Evolutionary conservation across 129 eudicot species (phyloP), one percentile per base, ranked within the genome.

Genomic region (Flaveria brownii): DNA sequence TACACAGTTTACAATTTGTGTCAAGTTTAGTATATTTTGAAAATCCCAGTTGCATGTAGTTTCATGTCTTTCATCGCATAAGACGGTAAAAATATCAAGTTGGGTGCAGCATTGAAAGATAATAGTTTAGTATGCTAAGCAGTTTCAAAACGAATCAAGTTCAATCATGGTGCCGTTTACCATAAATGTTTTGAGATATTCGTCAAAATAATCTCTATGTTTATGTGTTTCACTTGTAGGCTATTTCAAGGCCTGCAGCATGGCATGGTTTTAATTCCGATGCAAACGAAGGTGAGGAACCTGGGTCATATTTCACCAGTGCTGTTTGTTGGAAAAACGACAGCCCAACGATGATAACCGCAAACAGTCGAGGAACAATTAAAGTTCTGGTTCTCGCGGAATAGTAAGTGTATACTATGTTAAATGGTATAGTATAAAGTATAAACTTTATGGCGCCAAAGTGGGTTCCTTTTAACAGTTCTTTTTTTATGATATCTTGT

Each of bases 291-390:
- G 82, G 82, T 9, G 92, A 84, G 62, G 92, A 91, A 16, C 71
- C 86, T 5, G 92, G 90, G 68, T 89, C 97, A 0, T 82, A 84
- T 71, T 92, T 92, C 85, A 90, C 89, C 1, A 92, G 98, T 70
- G 90, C 98, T 14, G 96, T 92, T 9, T 89, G 96, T 79, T 92
- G 98, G 96, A 90, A 92, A 82, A 86, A 85, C 50, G 88, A 85
- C 60, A 90, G 96, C 77, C 91, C 93, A 1, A 90, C 93, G 4
- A 86, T 92, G 87, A 60, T 92, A 77, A 85, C 98, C 4, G 98
- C 98, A 5, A 92, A 90, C 73, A 92, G 98, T 76, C 92, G 73
- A 72, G 98, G 98, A 46, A 89, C 93, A 0, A 90, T 92, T 56
- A 92, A 90, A 78, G 94, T 92, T 36, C 85, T 92, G 18, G 87